A percentile compares a stretch with the other conserved stretches of the same genome.
phyloP scores from a whole-genome alignment of 1,284 basidiomycete species.

The Ustilago trichophora region DNA sequence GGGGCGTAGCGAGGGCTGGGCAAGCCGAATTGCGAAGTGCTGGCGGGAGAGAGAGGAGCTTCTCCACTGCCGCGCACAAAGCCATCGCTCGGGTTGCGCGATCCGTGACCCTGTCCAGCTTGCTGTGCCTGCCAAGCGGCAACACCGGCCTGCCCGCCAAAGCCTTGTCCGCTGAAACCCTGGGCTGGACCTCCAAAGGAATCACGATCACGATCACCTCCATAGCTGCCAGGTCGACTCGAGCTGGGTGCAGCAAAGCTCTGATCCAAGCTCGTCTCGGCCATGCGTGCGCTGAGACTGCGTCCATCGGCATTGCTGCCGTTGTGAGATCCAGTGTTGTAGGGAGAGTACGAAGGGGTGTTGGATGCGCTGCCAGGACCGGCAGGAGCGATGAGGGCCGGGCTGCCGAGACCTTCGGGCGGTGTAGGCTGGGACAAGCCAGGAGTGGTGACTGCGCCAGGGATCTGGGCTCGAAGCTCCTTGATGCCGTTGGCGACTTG shows the following conservation, averaged over 20 bases:
- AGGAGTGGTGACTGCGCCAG: constrained; percentile 19
- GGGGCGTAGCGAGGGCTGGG: constrained; percentile 23
- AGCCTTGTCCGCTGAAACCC: constrained; percentile 17
- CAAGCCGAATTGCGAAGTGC: constrained; percentile 24
- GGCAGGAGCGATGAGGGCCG: constrained; percentile 27
- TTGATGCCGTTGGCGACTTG: constrained; percentile 93
- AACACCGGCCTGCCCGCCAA: constrained; percentile 31
- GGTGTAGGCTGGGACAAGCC: constrained; percentile 12
- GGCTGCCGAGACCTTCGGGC: constrained; percentile 34
- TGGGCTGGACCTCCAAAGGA: constrained; percentile 14
- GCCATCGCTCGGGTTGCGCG: constrained; percentile 29
- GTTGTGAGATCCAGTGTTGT: constrained; percentile 29
- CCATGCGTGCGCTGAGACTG: constrained; percentile 38
- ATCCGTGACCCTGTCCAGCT: constrained; percentile 30
- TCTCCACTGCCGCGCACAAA: constrained; percentile 33
- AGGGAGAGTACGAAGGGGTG: constrained; percentile 28
- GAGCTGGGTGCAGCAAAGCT: constrained; percentile 26
- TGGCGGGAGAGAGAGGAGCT: constrained; percentile 21
- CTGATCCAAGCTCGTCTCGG: constrained; percentile 38
- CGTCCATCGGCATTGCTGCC: constrained; percentile 45
- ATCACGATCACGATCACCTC: constrained; percentile 25
- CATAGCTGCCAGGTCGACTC: constrained; percentile 33
- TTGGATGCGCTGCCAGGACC: constrained; percentile 9
- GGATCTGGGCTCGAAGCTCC: constrained; percentile 73
- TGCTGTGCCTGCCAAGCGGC: constrained; percentile 53